These are phyloP conservation scores for Ceratobasidium sp. DNA, from an alignment of 1,284 basidiomycete genomes.

Conservation along the genomic window DNA sequence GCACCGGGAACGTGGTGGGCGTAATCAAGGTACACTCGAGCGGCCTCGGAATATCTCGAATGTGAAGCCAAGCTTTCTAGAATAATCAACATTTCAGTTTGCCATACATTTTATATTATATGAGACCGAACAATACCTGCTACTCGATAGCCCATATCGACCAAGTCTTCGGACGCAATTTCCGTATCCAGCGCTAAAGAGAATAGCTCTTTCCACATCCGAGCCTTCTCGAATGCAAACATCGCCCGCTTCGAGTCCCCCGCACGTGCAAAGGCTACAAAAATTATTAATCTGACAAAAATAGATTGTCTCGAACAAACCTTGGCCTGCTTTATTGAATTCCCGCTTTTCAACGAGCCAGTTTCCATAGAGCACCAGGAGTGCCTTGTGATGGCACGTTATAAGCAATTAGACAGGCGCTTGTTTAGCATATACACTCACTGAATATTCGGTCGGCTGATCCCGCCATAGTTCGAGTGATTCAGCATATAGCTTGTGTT, in stretches of 20 bases:
- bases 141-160: conserved; percentile 74
- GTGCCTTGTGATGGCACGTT: conserved; percentile 55
- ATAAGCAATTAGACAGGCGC: background rate
- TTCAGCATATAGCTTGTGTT: conserved; percentile 78
- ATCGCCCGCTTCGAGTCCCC: conserved; percentile 74
- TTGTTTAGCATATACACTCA: conserved; percentile 54
- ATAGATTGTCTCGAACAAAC: conserved; percentile 62
- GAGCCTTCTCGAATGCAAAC: conserved; percentile 83
- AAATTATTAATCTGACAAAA: background rate
- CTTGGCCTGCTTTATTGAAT: conserved; percentile 78
- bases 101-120: too few relatives aligned
- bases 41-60: conserved; percentile 83
- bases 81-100: background rate
- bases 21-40: conserved; percentile 88
- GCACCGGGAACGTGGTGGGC: conserved; percentile 81
- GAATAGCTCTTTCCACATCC: conserved; percentile 92
- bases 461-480: conserved; percentile 79
- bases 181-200: conserved; percentile 70
- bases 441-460: conserved; percentile 68
- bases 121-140: conserved; percentile 72
- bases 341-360: conserved; percentile 88
- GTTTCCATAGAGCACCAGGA: conserved; percentile 87
- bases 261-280: conserved; percentile 77
- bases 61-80: conserved; percentile 83
- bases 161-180: conserved; percentile 63